Evolutionary conservation across 2,329 filamentous ascomycete species (phyloP).

Genomic region (Fusarium acutatum): DNA sequence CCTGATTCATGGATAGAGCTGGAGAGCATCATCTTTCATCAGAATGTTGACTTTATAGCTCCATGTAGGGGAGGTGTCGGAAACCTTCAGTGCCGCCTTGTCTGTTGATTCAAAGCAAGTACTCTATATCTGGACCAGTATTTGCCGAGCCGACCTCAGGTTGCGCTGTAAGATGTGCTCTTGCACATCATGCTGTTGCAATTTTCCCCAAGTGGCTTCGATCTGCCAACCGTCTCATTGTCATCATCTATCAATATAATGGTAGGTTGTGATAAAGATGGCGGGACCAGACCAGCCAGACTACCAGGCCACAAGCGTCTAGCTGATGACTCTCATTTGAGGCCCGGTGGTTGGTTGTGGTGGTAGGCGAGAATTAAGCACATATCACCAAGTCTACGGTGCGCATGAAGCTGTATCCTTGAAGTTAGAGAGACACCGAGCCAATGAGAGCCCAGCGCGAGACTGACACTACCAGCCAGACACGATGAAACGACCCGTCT

Average conservation of each 20-base stretch:
- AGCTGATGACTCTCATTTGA: neutral
- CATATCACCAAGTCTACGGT: conserved; percentile 12
- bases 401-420: conserved; percentile 14
- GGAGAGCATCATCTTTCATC: neutral
- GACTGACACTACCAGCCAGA: conserved; percentile 10
- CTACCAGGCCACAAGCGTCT: conserved; percentile 4
- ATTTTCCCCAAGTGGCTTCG: conserved; percentile 2
- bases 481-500: conserved; percentile 23
- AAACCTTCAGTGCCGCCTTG: neutral
- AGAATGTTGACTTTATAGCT: conserved; percentile 7
- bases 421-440: conserved; percentile 9
- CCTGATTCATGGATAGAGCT: conserved; percentile 2
- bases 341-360: conserved; percentile 18
- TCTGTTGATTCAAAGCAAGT: conserved; percentile 4
- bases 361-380: conserved; percentile 24
- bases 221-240: conserved; percentile 12
- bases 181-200: conserved; percentile 1
- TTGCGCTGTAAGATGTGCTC: neutral
- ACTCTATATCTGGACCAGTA: conserved; percentile 3
- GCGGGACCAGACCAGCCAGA: neutral
- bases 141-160: neutral
- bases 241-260: conserved; percentile 2
- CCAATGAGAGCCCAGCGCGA: conserved; percentile 14
- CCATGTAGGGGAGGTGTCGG: neutral
- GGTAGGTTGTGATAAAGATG: neutral